A percentile compares a stretch with the other conserved stretches of the same genome.
Evolutionary conservation across 257 asterid genomes (phyloP).

Genomic region (Lavandula angustifolia): DNA sequence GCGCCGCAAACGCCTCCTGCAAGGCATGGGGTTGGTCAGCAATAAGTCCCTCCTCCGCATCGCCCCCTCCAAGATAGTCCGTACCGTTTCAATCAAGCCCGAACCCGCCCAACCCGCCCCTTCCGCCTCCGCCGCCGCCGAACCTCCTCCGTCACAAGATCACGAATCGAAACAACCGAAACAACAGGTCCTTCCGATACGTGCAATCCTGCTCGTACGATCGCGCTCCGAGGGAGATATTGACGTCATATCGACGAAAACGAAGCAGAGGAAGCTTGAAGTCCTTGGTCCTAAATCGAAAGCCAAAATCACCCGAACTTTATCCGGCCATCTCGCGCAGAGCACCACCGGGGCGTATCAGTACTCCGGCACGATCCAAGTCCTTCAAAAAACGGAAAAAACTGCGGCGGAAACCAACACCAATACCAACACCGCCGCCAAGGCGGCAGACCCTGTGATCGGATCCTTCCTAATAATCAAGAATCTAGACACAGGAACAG

Average conservation of each 20-base stretch:
- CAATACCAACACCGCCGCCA: too few species aligned
- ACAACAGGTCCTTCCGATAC: not conserved
- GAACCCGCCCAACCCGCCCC: not conserved
- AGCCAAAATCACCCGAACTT: constrained; percentile 56
- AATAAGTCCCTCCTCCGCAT: constrained; percentile 49
- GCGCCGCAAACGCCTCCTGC: constrained; percentile 66
- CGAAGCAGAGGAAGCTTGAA: constrained; percentile 65
- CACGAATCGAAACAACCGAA: not conserved
- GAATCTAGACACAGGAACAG: constrained; percentile 89
- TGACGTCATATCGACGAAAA: constrained; percentile 36
- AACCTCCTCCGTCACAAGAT: not conserved
- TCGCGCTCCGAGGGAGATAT: constrained; percentile 78
- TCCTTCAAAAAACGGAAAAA: constrained; percentile 27
- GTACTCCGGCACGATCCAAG: constrained; percentile 30
- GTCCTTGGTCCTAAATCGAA: constrained; percentile 54
- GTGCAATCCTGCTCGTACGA: constrained; percentile 46
- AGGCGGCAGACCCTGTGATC: constrained; percentile 25
- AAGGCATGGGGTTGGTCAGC: constrained; percentile 73
- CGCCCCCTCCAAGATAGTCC: constrained; percentile 42
- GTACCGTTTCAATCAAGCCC: constrained; percentile 39
- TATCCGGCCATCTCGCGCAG: constrained; percentile 40
- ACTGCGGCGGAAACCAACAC: not conserved
- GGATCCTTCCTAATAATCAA: constrained; percentile 61
- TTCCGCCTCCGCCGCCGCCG: not conserved
- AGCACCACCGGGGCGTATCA: constrained; percentile 36